A percentile compares a stretch with the other conserved stretches of the same genome.
phyloP scores from a whole-genome alignment of 1,139 yeast genomes.

The Sporopachydermia cereana region DNA sequence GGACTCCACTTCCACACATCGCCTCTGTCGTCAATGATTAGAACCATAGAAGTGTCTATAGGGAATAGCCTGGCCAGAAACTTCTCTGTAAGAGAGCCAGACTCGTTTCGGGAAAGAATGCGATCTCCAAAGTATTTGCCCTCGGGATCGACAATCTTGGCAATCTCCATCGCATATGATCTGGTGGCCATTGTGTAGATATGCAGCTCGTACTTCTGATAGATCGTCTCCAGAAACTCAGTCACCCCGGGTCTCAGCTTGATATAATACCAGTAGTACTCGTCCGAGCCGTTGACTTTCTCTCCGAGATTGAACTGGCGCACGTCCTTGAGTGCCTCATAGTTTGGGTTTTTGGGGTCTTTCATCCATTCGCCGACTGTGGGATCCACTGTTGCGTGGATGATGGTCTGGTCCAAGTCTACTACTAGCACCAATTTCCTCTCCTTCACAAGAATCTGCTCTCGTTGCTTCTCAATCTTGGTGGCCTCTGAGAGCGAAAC shows the following conservation, averaged over 20 bases:
- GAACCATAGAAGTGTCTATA: slow-evolving; percentile 93
- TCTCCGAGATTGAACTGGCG: slow-evolving; percentile 67
- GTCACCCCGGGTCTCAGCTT: slow-evolving; percentile 82
- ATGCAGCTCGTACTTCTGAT: slow-evolving; percentile 73
- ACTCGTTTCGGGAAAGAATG: slow-evolving; percentile 85
- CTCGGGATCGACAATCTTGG: slow-evolving; percentile 83
- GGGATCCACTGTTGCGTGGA: slow-evolving; percentile 96
- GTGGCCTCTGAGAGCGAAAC: slow-evolving; percentile 82
- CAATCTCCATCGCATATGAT: slow-evolving; percentile 83
- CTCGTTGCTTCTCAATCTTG: slow-evolving; percentile 60
- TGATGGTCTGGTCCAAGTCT: slow-evolving; percentile 93
- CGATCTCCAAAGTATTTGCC: slow-evolving; percentile 84
- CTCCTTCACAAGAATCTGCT: slow-evolving; percentile 47
- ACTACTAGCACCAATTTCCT: slow-evolving; percentile 79
- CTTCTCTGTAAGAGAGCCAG: slow-evolving; percentile 86
- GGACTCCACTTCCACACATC: slow-evolving; percentile 99
- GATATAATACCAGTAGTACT: slow-evolving; percentile 75
- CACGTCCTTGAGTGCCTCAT: slow-evolving; percentile 76
- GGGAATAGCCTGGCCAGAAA: slow-evolving; percentile 84
- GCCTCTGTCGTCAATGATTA: slow-evolving; percentile 92
- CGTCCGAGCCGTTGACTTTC: slow-evolving; percentile 33
- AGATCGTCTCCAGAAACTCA: slow-evolving; percentile 54
- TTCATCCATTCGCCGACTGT: slow-evolving; percentile 94
- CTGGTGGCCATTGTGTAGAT: slow-evolving; percentile 99
- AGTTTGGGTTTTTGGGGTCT: slow-evolving; percentile 77